Evolutionary conservation across 805 yeast genomes (phyloP), one percentile per base, ranked within the genome.

Genomic region (Candida gorgasii): DNA sequence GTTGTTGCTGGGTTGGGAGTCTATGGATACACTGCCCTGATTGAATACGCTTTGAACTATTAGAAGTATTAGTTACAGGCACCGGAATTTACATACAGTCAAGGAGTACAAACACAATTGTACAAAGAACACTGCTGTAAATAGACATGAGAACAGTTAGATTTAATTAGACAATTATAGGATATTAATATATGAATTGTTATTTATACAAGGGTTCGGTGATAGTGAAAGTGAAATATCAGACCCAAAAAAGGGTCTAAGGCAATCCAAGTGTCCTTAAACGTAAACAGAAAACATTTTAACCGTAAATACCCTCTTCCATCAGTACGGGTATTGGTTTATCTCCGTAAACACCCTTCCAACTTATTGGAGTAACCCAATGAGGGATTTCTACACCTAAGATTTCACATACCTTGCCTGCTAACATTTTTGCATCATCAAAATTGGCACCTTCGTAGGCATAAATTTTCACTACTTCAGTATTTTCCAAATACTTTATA

Each of bases 401-500:
- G 19, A 48, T 28, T n/a, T 50, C 39, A 5, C 58, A 49, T 2
- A 72, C 58, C 23, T 61, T 59, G 9, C 48, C 47, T 2, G 86
- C 80, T 46, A 84, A 61, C 8, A 57, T 47, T 32, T 67, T 68
- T 6, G 95, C 93, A 59, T 89, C 96, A 15, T 61, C 56, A 20
- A 82, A 76, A 59, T 92, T 92, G 61, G 90, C 97, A 24, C 98
- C 97, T 59, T 90, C 97, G 61, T 87, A 89, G 1, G 84, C 95
- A 57, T 74, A 82, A 13, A 78, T 69, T 8, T 78, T 76, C n/a
- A 78, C 47, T 3, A 76, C 73, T 16, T 31, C 32, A 4, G 27
- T 4, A 12, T 32, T 26, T 4, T 41, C 24, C 18, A 46, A 11
- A 8, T 17, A 34, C 29, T 46, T 47, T 3, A 51, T 46, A 14